Base-by-base conservation (phyloP, 768 basidiomycete genomes). In the Pleurotus tuoliensis region DNA sequence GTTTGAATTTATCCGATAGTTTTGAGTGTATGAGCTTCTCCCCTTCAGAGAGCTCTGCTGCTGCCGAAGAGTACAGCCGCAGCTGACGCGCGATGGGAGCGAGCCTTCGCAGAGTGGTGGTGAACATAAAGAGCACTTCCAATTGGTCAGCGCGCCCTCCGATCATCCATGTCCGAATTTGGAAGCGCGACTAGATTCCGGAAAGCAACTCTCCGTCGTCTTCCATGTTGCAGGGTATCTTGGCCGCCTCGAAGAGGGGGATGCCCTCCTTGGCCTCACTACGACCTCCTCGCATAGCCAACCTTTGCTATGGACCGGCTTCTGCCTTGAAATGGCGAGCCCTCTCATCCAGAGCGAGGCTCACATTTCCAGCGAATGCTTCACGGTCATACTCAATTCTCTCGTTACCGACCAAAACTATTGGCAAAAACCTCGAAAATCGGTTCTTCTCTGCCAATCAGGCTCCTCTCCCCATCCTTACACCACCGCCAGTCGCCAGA, bases 21-120 rank as follows among this genome's bases (percentile, higher is more conserved):
- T 96, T 98, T 20, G 76, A 67, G 60, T 78, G 77, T 53, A 96
- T 94, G 56, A 69, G 69, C 58, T 76, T 73, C 72, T 94, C 92
- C n/a, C 89, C 88, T 61, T 83, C 77, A 22, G 76, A 72, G 12
- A 78, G 66, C 43, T 58, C 64, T 61, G 62, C 62, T 15, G 64
- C 63, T 41, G 63, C 41, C 43, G 61, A 53, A 38, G 76, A 68
- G 59, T 76, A 70, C 24, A 65, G 55, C 12, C 75, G 71, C 41
- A 63, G 50, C 12, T 59, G 53, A 47, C 62, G 44, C 25, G 63
- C 62, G 13, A 65, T 47, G 50, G 69, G 60, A 15, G 68, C 54
- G 48, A 76, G 64, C 60, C 71, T 71, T 60, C 76, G 75, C 39
- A 71, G 61, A 60, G 68, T 65, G 39, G 45, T 50, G 11, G 43